Conservation (phyloP, 2,329 filamentous ascomycete species). For the Intubia oerlemansii region DNA sequence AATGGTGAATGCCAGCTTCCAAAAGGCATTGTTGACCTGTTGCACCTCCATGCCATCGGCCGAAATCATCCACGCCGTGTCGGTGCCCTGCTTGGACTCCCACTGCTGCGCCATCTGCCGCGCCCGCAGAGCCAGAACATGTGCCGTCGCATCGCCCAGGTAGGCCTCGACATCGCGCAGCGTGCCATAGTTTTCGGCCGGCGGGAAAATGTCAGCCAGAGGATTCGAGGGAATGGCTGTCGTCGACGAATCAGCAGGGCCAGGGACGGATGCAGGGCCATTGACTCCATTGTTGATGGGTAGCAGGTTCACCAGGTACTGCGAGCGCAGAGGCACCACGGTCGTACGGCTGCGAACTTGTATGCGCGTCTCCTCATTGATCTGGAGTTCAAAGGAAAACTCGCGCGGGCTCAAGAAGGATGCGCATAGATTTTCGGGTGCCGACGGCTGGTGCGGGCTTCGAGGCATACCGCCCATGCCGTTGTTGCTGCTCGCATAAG, state of each 20-base stretch:
- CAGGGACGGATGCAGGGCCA: conserved; percentile 4
- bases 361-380: conserved; percentile 22
- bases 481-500: conserved; percentile 9
- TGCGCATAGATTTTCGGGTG: conserved; percentile 23
- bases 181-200: conserved; percentile 23
- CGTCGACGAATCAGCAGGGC: too few relatives aligned
- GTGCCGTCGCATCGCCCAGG: conserved; percentile 20
- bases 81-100: conserved; percentile 1
- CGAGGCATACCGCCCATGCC: conserved; percentile 1
- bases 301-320: conserved; percentile 20
- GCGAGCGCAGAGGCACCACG: conserved; percentile 22
- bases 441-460: conserved; percentile 13
- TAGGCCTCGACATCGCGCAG: conserved; percentile 23
- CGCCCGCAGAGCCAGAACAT: conserved; percentile 16
- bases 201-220: conserved; percentile 17
- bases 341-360: conserved; percentile 23
- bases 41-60: conserved; percentile 5
- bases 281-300: conserved; percentile 7
- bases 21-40: conserved; percentile 8
- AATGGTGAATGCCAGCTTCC: conserved; percentile 16
- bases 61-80: conserved; percentile 10
- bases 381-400: conserved; percentile 20
- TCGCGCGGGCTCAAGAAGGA: conserved; percentile 20
- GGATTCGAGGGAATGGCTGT: too few relatives aligned
- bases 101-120: conserved; percentile 10